Evolutionary conservation across 1,284 basidiomycete species (phyloP).

Genomic region (Pseudomicrostroma phylloplanum): DNA sequence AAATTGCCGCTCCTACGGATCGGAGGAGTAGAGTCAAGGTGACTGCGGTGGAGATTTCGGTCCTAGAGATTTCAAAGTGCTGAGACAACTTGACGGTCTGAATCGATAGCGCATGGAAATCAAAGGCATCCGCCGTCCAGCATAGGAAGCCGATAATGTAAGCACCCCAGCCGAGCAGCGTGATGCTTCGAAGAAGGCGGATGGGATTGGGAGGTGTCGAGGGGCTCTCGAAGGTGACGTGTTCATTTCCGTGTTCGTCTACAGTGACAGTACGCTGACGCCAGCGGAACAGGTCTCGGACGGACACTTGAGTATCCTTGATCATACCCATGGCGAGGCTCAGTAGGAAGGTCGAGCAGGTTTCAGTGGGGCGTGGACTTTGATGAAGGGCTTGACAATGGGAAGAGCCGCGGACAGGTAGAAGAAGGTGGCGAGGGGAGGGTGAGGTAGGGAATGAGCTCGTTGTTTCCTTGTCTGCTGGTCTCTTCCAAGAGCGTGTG

Average conservation of each 20-base stretch:
- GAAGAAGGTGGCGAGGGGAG: not conserved
- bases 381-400: too few relatives aligned
- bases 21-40: constrained; percentile 30
- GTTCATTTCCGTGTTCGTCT: constrained; percentile 25
- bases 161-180: constrained; percentile 22
- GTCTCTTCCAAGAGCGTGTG: not conserved
- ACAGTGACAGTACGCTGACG: constrained; percentile 20
- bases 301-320: not conserved
- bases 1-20: constrained; percentile 32
- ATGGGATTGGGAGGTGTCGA: constrained; percentile 22
- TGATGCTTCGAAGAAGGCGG: constrained; percentile 18
- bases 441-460: not conserved
- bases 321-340: too few relatives aligned
- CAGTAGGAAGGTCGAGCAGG: too few relatives aligned
- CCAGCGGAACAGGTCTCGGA: constrained; percentile 17
- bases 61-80: constrained; percentile 27
- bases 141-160: constrained; percentile 28
- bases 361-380: too few relatives aligned
- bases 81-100: constrained; percentile 25
- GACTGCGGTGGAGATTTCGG: constrained; percentile 26
- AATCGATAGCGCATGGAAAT: constrained; percentile 33
- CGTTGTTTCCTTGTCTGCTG: too few relatives aligned
- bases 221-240: constrained; percentile 21
- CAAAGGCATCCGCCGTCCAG: constrained; percentile 28
- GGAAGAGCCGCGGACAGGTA: too few relatives aligned